A percentile compares a stretch with the other conserved stretches of the same genome.
These are phyloP conservation scores for Casuarina equisetifolia DNA, from an alignment of 306 rosid genomes.

Conservation along the genomic window DNA sequence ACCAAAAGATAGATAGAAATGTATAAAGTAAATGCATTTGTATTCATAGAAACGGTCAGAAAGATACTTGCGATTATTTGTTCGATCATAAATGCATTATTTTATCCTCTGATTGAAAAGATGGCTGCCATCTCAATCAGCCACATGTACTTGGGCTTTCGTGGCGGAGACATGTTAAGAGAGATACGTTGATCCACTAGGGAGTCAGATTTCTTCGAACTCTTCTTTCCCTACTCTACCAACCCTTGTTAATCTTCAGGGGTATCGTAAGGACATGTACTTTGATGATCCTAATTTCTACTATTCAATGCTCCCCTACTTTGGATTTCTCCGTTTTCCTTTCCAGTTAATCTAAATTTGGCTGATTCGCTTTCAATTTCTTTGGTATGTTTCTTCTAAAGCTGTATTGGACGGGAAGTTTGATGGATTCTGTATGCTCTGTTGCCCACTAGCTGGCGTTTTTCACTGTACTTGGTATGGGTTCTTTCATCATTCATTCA, in stretches of 20 bases:
- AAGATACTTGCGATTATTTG: no score
- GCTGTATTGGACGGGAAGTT: background rate
- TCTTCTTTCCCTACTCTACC: background rate
- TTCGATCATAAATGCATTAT: background rate
- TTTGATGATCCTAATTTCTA: background rate
- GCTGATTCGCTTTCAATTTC: background rate
- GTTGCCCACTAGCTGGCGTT: background rate
- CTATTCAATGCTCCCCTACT: constrained; percentile 12
- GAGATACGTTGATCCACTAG: constrained; percentile 15
- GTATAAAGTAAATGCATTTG: no score
- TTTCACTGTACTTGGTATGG: background rate
- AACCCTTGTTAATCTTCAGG: background rate
- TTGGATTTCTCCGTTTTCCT: background rate
- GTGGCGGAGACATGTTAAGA: constrained; percentile 43
- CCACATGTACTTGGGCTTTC: constrained; percentile 24
- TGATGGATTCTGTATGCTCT: constrained; percentile 1
- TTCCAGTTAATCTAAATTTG: background rate
- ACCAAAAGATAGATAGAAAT: no score
- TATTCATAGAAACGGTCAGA: no score
- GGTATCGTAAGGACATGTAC: background rate
- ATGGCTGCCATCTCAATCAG: constrained; percentile 30
- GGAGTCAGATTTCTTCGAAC: background rate
- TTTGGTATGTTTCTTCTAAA: background rate
- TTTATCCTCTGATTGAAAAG: constrained; percentile 20
- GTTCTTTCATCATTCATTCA: background rate